Conservation (phyloP, 2,329 filamentous ascomycete genomes). For the Pyrenochaeta sp. region DNA sequence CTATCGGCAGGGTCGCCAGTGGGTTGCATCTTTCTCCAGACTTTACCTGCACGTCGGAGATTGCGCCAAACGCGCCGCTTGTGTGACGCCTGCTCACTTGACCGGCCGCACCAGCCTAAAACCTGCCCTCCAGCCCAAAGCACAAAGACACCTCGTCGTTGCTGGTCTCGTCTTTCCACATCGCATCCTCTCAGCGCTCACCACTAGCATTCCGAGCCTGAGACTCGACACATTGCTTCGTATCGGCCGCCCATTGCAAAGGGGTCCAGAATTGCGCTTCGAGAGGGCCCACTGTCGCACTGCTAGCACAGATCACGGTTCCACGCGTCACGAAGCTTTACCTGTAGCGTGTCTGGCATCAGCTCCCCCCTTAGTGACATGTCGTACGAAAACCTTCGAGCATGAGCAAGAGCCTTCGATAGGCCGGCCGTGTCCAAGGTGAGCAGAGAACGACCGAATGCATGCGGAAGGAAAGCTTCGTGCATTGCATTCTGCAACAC, state of each 20-base stretch:
- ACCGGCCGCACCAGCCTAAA: slow-evolving; percentile 18
- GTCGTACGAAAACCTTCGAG: too few relatives aligned
- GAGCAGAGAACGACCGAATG: too few relatives aligned
- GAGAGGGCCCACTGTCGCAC: not conserved
- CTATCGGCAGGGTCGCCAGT: slow-evolving; percentile 16
- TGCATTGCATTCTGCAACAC: too few relatives aligned
- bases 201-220: not conserved
- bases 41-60: slow-evolving; percentile 19
- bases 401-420: too few relatives aligned
- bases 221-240: slow-evolving; percentile 3
- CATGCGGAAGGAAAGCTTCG: too few relatives aligned
- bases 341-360: not conserved
- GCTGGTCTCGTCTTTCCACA: not conserved
- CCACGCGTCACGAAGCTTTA: slow-evolving; percentile 16
- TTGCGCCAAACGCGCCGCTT: slow-evolving; percentile 25
- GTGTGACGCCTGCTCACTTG: slow-evolving; percentile 36
- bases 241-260: not conserved
- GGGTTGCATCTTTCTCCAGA: slow-evolving; percentile 22
- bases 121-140: too few relatives aligned
- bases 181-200: not conserved
- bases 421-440: too few relatives aligned
- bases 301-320: slow-evolving; percentile 7
- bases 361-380: not conserved
- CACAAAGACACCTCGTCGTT: slow-evolving; percentile 2
- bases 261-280: not conserved